phyloP scores from a whole-genome alignment of 768 basidiomycete species.

The Austroboletus eburneus region DNA sequence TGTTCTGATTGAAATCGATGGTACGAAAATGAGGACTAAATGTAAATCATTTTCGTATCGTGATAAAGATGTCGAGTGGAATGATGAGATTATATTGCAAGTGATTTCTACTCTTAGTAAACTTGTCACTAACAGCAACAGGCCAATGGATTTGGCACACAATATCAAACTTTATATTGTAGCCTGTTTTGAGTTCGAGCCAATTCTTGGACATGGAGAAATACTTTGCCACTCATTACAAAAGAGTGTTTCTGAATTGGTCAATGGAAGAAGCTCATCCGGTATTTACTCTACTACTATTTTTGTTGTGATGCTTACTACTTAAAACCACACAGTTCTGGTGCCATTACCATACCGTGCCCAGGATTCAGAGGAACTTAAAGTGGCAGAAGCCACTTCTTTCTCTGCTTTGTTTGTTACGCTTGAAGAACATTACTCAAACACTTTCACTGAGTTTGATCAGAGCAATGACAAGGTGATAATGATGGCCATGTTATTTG shows the following conservation, averaged over 20 bases:
- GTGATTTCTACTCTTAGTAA: neutral
- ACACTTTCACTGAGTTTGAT: neutral
- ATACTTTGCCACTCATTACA: neutral
- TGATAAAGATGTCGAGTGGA: neutral
- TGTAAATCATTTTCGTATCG: neutral
- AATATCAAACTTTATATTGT: neutral
- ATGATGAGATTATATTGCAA: neutral
- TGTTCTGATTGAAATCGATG: neutral
- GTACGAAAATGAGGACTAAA: neutral
- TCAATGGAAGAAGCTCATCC: neutral
- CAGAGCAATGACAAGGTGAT: too few species aligned
- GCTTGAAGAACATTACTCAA: neutral
- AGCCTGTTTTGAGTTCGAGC: neutral
- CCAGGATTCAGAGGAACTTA: too few species aligned
- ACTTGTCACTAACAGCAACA: neutral
- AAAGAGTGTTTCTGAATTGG: neutral
- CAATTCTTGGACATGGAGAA: neutral
- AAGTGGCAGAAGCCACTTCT: neutral
- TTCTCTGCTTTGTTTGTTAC: neutral
- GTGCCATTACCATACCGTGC: neutral
- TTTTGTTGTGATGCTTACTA: neutral
- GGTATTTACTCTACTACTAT: neutral
- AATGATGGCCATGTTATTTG: too few species aligned
- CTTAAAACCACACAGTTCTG: neutral
- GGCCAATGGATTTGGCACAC: neutral